Conservation (phyloP, 495 filamentous ascomycete species). For the Daldinia caldariorum region DNA sequence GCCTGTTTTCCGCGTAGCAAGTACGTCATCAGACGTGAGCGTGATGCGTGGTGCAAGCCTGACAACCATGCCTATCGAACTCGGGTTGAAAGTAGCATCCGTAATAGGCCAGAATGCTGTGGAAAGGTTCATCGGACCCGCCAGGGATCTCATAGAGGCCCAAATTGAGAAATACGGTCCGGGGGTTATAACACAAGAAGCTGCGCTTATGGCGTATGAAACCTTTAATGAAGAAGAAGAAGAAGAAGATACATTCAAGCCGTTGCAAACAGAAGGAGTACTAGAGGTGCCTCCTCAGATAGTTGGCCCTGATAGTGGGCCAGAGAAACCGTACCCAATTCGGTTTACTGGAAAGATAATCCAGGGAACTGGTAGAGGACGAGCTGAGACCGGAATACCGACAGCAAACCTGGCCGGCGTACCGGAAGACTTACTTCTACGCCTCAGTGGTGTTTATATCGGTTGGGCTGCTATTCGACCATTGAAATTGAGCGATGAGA, state of each 20-base stretch:
- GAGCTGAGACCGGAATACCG: constrained; percentile 47
- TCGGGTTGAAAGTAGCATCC: constrained; percentile 67
- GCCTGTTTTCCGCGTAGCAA: constrained; percentile 71
- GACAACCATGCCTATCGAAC: constrained; percentile 69
- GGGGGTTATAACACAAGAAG: constrained; percentile 53
- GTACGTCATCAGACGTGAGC: constrained; percentile 65
- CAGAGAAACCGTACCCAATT: constrained; percentile 67
- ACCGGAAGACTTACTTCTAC: constrained; percentile 56
- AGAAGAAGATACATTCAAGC: constrained; percentile 42
- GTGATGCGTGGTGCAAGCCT: constrained; percentile 71
- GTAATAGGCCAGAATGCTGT: constrained; percentile 62
- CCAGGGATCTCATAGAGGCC: constrained; percentile 51
- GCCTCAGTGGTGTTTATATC: constrained; percentile 69
- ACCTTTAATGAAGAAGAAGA: constrained; percentile 47
- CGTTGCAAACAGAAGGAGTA: constrained; percentile 33
- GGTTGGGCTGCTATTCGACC: constrained; percentile 64
- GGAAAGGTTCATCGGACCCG: constrained; percentile 60
- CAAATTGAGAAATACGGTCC: constrained; percentile 57
- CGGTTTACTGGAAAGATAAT: constrained; percentile 59
- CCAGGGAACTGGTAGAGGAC: constrained; percentile 47
- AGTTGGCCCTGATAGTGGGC: constrained; percentile 59
- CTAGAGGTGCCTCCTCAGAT: constrained; percentile 35
- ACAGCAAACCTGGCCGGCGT: constrained; percentile 57
- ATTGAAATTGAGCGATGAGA: constrained; percentile 32
- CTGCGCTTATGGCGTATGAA: constrained; percentile 55